Base-by-base conservation (phyloP, 495 filamentous ascomycete species). In the Neurospora sublineolata region DNA sequence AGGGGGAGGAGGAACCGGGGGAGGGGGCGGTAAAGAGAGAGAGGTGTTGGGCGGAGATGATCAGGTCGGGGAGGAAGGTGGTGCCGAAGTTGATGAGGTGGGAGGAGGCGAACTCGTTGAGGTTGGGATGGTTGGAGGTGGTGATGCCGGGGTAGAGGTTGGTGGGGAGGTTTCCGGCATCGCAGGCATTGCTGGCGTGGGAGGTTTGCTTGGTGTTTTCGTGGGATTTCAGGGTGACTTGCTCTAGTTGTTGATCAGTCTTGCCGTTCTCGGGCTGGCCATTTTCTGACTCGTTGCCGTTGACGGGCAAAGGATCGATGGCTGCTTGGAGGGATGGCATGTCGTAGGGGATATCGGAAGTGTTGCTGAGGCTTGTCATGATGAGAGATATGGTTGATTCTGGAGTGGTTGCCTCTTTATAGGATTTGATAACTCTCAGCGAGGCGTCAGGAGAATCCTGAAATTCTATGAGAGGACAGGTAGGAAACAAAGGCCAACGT, bases 11-110 rank as follows among this genome's bases (percentile, higher is more conserved):
- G 52, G 52, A 64, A 9, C 52, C 52, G 0, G 52, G 52, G 3
- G 52, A 16, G 9, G 69, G 68, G 0, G 75, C 70, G 16, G 77
- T 79, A 37, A 76, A 77, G 37, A 78, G 58, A 39, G 78, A 78
- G 4, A 80, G 36, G 1, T 76, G 77, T 16, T 73, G 71, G 5
- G 71, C 68, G 2, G 73, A 74, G 44, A 73, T 70, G 30, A 80
- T 75, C 39, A 80, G 60, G 67, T 79, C 76, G 9, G 38, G 67
- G 18, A 73, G 69, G 68, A 79, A 79, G 4, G 72, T 74, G 16
- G 77, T 75, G 37, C 78, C 77, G 16, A 74, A 78, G 39, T 77
- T 76, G 72, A 75, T 64, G 1, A 79, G 78, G 42, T 77, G 72
- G 20, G 72, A 68, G 23, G 74, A 72, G 4, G 77, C 42, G 36